phyloP scores from a whole-genome alignment of 2,329 filamentous ascomycete species.

The Colletotrichum brevisporum region DNA sequence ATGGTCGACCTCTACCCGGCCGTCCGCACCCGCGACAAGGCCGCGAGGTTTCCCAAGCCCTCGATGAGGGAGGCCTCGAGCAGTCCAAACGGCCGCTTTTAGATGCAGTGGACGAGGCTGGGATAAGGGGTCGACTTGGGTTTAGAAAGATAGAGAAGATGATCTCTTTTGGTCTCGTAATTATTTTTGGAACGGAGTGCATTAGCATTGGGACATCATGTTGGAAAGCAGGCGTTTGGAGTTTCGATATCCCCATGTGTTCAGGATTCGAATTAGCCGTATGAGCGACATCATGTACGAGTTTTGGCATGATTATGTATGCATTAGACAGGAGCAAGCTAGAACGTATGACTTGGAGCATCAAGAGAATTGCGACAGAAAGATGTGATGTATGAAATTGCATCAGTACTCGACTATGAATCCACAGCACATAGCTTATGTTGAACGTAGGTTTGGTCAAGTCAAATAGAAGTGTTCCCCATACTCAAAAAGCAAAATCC shows the following conservation, averaged over 20 bases:
- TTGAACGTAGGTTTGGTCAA: no score
- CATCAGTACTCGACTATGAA: no score
- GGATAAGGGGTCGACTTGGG: background rate
- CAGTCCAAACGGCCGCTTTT: slow-evolving; percentile 13
- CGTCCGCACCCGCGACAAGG: slow-evolving; percentile 67
- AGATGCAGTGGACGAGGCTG: background rate
- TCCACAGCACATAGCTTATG: no score
- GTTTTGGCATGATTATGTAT: background rate
- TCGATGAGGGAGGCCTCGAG: slow-evolving; percentile 22
- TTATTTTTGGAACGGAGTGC: background rate
- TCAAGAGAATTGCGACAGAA: no score
- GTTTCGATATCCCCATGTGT: background rate
- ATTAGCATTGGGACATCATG: slow-evolving; percentile 5
- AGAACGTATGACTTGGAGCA: no score
- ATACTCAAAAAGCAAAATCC: no score
- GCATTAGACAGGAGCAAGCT: background rate
- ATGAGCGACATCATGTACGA: background rate
- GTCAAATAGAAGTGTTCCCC: no score
- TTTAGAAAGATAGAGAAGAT: background rate
- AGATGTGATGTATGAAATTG: no score
- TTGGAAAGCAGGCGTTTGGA: slow-evolving; percentile 28
- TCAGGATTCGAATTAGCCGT: background rate
- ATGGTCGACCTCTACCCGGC: slow-evolving; percentile 89
- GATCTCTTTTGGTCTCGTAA: no score
- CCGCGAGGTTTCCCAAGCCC: slow-evolving; percentile 35